These are phyloP conservation scores for Metschnikowia picachoensis DNA, from an alignment of 805 yeast genomes.

Conservation along the genomic window DNA sequence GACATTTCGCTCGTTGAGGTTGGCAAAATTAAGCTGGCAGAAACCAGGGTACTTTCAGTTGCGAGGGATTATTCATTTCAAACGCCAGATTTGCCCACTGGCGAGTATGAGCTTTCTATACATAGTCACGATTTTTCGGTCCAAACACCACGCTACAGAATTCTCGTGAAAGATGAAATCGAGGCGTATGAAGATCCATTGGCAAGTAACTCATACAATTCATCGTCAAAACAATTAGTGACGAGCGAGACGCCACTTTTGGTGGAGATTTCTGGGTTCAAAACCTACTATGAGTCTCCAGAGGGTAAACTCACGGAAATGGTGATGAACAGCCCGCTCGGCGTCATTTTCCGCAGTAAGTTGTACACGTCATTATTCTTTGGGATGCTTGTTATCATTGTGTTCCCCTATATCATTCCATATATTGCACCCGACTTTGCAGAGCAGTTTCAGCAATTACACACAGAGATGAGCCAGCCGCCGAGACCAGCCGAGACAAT, in stretches of 20 bases:
- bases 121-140: slow-evolving; percentile 36
- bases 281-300: slow-evolving; percentile 34
- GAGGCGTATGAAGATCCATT: slow-evolving; percentile 24
- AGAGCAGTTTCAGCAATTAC: slow-evolving; percentile 25
- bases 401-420: slow-evolving; percentile 29
- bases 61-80: slow-evolving; percentile 25
- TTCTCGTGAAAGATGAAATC: slow-evolving; percentile 22
- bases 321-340: slow-evolving; percentile 39
- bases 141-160: slow-evolving; percentile 22
- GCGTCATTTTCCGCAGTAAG: slow-evolving; percentile 35
- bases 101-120: slow-evolving; percentile 33
- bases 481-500: neutral
- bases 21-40: neutral
- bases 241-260: slow-evolving; percentile 18
- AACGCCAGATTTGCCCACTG: slow-evolving; percentile 22
- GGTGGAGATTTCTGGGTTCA: slow-evolving; percentile 19
- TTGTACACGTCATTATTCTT: slow-evolving; percentile 33
- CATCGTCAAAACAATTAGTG: slow-evolving; percentile 17
- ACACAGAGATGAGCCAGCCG: slow-evolving; percentile 2
- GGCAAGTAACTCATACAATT: slow-evolving; percentile 16
- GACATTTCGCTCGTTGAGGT: slow-evolving; percentile 21
- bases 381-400: slow-evolving; percentile 26
- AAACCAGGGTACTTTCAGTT: slow-evolving; percentile 14
- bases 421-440: slow-evolving; percentile 37
- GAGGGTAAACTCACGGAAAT: slow-evolving; percentile 29